These are phyloP conservation scores for Jimgerdemannia lactiflua DNA, from an alignment of 192 early-diverging fungal species.

Conservation along the genomic window DNA sequence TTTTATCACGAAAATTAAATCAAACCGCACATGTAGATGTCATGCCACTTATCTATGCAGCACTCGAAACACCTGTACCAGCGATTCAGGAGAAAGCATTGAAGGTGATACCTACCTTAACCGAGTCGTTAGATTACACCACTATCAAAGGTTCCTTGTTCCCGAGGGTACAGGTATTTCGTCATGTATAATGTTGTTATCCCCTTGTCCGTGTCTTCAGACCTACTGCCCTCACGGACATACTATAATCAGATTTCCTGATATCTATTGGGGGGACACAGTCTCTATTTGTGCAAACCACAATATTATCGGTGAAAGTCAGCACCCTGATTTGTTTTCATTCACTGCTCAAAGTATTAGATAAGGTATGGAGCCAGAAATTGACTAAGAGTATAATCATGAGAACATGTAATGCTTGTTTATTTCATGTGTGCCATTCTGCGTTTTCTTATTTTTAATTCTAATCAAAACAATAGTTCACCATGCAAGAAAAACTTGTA, in stretches of 20 bases:
- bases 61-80: slow-evolving; percentile 52
- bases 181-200: too few species aligned
- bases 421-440: too few species aligned
- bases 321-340: slow-evolving; percentile 68
- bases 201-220: too few species aligned
- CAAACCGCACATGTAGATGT: slow-evolving; percentile 36
- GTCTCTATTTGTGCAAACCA: slow-evolving; percentile 67
- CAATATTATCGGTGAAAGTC: slow-evolving; percentile 66
- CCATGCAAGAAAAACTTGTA: slow-evolving; percentile 72
- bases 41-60: slow-evolving; percentile 71
- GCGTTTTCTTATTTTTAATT: background rate
- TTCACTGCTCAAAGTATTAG: slow-evolving; percentile 62
- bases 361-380: slow-evolving; percentile 44
- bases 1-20: too few species aligned
- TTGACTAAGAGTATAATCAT: background rate
- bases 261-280: slow-evolving; percentile 5
- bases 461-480: slow-evolving; percentile 27
- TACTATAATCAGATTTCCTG: too few species aligned
- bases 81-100: slow-evolving; percentile 67
- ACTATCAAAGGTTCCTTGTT: slow-evolving; percentile 65
- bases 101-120: slow-evolving; percentile 52
- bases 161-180: slow-evolving; percentile 60
- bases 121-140: slow-evolving; percentile 55
- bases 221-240: too few species aligned
- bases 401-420: background rate